Base-by-base conservation (phyloP, 192 early-diverging fungal species). In the Coemansia sp. region DNA sequence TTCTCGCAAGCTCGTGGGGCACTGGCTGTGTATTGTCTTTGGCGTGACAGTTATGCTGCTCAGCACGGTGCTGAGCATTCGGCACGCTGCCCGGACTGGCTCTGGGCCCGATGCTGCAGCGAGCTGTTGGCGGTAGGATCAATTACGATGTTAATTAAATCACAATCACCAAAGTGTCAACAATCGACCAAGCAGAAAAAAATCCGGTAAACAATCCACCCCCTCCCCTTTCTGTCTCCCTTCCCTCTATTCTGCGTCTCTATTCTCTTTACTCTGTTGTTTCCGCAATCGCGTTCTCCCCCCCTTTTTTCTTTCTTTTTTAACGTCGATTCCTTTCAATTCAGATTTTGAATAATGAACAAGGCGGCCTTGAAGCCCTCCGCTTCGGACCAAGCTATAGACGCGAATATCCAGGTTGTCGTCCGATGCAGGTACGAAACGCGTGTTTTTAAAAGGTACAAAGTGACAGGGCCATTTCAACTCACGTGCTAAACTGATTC, bases 401-500 rank as follows among this genome's bases (percentile, higher is more conserved):
- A 85, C 53, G 84, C 89, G 18, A 92, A 93, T 59, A 93, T 93
- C 34, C 91, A 93, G 65, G 92, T 92, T 0, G 86, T 91, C 3
- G 86, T 93, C 14, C 85, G 92, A 37, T 92, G 90, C 77, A 81
- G 88, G 90, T 90, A 84, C 73, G 66, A 43, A 31, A 21, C 43
- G n/a, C 20, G 47, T 31, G 6, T n/a, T 35, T 35, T 50, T 64
- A 14, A 20, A 14, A 14, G 13, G 12, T 1, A 53, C 12, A 23
- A 9, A 58, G 9, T 8, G 34, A 37, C 28, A 58, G n/a, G n/a
- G 8, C 14, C n/a, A 37, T 21, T 26, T 28, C 1, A 13, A 52
- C 14, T 12, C 50, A 1, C 25, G 21, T 23, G 25, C 50, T 52
- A 52, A 52, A 12, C 5, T 26, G 8, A 47, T 10, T 47, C 50